phyloP scores from a whole-genome alignment of 2,329 filamentous ascomycete species.

The Colletotrichum paranaense region DNA sequence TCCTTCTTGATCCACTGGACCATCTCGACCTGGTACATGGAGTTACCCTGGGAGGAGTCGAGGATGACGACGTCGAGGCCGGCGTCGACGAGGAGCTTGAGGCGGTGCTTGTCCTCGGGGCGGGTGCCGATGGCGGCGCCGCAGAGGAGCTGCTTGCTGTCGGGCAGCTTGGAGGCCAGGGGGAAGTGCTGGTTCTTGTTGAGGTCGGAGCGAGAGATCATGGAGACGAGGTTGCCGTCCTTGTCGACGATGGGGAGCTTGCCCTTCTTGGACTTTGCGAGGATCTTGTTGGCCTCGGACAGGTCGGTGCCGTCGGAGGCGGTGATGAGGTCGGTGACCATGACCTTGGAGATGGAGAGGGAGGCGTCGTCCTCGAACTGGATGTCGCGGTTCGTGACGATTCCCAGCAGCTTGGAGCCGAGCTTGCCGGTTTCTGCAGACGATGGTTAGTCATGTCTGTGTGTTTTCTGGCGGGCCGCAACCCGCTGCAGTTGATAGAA shows the following conservation, averaged over 20 bases:
- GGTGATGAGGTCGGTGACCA: conserved; percentile 95
- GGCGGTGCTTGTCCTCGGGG: conserved; percentile 88
- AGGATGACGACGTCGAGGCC: conserved; percentile 95
- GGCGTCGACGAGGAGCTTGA: conserved; percentile 90
- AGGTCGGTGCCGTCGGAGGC: conserved; percentile 86
- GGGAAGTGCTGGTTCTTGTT: conserved; percentile 99
- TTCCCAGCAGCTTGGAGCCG: conserved; percentile 95
- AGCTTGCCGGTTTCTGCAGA: conserved; percentile 86
- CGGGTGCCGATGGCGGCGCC: conserved; percentile 96
- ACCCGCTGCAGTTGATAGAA: conserved; percentile 29
- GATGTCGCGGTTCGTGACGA: conserved; percentile 97
- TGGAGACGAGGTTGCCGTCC: conserved; percentile 86
- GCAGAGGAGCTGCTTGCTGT: conserved; percentile 97
- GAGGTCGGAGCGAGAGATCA: conserved; percentile 93
- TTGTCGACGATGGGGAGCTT: conserved; percentile 94
- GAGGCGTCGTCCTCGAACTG: conserved; percentile 88
- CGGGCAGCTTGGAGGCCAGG: conserved; percentile 92
- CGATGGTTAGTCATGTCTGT: conserved; percentile 49
- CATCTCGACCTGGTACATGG: conserved; percentile 99
- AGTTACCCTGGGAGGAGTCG: conserved; percentile 97
- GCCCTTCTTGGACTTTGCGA: conserved; percentile 97
- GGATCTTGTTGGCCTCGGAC: conserved; percentile 89
- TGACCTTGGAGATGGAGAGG: conserved; percentile 85
- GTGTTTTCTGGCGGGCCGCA: neutral
- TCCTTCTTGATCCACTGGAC: conserved; percentile 93